Evolutionary conservation across 345 rosid genomes (phyloP), one percentile per base, ranked within the genome.

Genomic region (Acer campestre): DNA sequence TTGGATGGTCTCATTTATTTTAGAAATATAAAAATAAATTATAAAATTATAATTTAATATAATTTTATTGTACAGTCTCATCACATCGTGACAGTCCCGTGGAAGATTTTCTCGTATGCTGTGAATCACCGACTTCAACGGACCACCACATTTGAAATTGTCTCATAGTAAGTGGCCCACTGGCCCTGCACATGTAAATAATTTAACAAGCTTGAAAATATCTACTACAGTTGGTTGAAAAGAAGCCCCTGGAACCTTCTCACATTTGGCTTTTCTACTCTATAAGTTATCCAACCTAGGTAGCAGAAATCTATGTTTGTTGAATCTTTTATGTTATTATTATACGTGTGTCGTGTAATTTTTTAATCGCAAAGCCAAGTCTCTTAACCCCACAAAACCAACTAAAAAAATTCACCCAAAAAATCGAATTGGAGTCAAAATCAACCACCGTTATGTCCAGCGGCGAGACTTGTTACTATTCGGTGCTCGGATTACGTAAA

Each of bases 401-500:
- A 58, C 17, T 53, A 12, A 66, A 46, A 25, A 62, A 75, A 38
- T 59, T 76, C 56, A 71, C 3, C 3, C 23, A 63, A 49, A 49
- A 14, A 49, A 49, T 0, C 5, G 0, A 49, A 11, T 49, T 3
- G 55, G 14, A 48, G 55, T 49, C 14, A 17, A 14, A 12, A 17
- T 64, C n/a, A 29, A 29, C 66, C 16, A 27, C 65, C 69, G 16
- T 53, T 53, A 12, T 81, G 84, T 74, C 81, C 1, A 67, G 51
- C 13, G 16, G 58, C 27, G 69, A 29, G 58, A 27, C 63, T 27
- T 82, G 75, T 38, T 85, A 78, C 69, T 82, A 78, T 46, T 75
- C 88, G 16, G 82, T 82, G 23, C 84, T 82, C 18, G 86, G 86
- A 48, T 23, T 82, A 38, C 12, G 78, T 70, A 78, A 82, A 70